A percentile compares a stretch with the other conserved stretches of the same genome.
These are phyloP conservation scores for Lactifluus echinatus DNA, from an alignment of 768 basidiomycete species.

Conservation along the genomic window DNA sequence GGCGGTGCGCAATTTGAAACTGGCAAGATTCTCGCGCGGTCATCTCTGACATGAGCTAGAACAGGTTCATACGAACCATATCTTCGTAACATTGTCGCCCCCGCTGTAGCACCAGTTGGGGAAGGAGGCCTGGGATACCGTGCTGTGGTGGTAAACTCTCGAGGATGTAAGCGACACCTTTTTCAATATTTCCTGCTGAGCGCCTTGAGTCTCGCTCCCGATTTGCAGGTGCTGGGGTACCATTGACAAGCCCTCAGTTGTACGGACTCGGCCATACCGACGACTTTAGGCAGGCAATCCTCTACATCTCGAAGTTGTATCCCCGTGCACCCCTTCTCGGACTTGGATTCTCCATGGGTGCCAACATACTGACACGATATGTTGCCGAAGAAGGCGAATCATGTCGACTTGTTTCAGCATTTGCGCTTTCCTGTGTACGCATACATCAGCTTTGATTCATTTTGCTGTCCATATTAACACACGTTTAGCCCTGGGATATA, in stretches of 20 bases:
- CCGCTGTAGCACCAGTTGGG: constrained; percentile 57
- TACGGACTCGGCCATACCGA: constrained; percentile 87
- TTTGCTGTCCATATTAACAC: constrained; percentile 7
- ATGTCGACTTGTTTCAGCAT: constrained; percentile 57
- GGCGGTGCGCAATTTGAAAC: constrained; percentile 30
- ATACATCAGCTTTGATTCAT: constrained; percentile 15
- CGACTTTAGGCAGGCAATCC: constrained; percentile 74
- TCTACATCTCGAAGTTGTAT: constrained; percentile 62
- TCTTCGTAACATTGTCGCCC: constrained; percentile 71
- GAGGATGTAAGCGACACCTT: constrained; percentile 58
- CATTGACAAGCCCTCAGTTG: constrained; percentile 36
- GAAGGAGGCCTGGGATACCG: constrained; percentile 85
- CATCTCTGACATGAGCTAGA: constrained; percentile 5
- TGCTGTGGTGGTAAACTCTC: constrained; percentile 84
- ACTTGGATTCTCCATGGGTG: constrained; percentile 88
- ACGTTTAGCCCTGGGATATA: constrained; percentile 40
- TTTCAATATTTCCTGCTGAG: constrained; percentile 35
- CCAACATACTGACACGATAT: constrained; percentile 84
- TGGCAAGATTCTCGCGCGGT: neutral
- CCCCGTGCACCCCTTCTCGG: constrained; percentile 80
- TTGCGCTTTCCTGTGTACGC: constrained; percentile 60
- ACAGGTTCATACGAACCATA: constrained; percentile 85
- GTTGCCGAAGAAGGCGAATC: constrained; percentile 69
- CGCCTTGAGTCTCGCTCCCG: constrained; percentile 31
- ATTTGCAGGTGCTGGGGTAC: neutral